Evolutionary conservation across 2,329 filamentous ascomycete genomes (phyloP).

Genomic region (Dactylellina parvicollis): DNA sequence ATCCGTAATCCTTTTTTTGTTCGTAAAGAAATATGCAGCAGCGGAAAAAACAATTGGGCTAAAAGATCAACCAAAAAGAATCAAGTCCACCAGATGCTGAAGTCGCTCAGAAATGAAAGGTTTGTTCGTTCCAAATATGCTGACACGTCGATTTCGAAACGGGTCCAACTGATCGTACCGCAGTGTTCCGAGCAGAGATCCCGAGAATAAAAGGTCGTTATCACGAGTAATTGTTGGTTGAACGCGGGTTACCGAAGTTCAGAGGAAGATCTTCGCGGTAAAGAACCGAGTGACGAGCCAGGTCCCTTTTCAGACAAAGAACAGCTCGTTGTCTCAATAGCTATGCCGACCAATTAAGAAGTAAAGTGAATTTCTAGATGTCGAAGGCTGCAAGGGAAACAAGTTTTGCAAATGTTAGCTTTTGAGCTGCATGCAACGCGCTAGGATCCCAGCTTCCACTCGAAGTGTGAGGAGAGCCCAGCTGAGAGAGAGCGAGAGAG

Average conservation of each 20-base stretch:
- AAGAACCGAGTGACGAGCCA: slow-evolving; percentile 31
- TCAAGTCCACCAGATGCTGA: slow-evolving; percentile 39
- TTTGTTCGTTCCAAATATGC: slow-evolving; percentile 31
- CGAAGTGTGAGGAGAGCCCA: slow-evolving; percentile 29
- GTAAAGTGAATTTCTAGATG: slow-evolving; percentile 13
- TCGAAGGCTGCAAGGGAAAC: slow-evolving; percentile 20
- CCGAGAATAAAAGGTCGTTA: slow-evolving; percentile 32
- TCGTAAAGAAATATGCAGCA: slow-evolving; percentile 36
- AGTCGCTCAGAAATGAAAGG: slow-evolving; percentile 51
- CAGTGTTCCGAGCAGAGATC: slow-evolving; percentile 39
- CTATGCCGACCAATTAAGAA: slow-evolving; percentile 43
- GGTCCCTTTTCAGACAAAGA: slow-evolving; percentile 39
- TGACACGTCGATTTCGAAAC: slow-evolving; percentile 42
- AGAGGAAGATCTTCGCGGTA: slow-evolving; percentile 36
- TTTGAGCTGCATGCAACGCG: slow-evolving; percentile 52
- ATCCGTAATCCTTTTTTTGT: slow-evolving; percentile 53
- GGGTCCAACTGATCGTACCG: slow-evolving; percentile 33
- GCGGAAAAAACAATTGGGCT: slow-evolving; percentile 44
- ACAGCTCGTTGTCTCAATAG: slow-evolving; percentile 35
- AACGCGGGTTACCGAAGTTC: slow-evolving; percentile 43
- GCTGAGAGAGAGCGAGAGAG: slow-evolving; percentile 16
- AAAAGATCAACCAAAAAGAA: slow-evolving; percentile 21
- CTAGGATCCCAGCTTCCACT: slow-evolving; percentile 43
- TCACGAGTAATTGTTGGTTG: slow-evolving; percentile 28
- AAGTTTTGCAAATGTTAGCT: slow-evolving; percentile 40